phyloP scores from a whole-genome alignment of 345 rosid genomes.

The Populus pruinosa region DNA sequence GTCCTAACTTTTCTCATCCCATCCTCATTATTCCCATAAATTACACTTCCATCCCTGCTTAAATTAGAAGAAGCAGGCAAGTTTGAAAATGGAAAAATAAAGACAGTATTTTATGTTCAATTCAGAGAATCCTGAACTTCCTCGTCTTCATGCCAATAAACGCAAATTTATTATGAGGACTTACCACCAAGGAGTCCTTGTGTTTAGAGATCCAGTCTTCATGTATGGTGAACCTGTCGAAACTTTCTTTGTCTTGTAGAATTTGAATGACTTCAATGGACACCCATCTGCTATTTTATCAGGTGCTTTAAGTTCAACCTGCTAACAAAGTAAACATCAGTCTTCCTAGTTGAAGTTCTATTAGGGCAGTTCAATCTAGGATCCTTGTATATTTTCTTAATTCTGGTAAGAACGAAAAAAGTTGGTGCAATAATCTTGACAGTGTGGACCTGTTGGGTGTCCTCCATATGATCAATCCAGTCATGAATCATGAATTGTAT shows the following conservation, averaged over 20 bases:
- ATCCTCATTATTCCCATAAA: constrained; percentile 61
- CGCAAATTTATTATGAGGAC: background rate
- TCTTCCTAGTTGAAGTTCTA: background rate
- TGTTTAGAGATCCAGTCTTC: constrained; percentile 50
- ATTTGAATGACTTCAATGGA: constrained; percentile 65
- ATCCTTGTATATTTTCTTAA: background rate
- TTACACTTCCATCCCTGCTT: constrained; percentile 73
- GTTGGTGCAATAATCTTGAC: background rate
- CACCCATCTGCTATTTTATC: constrained; percentile 46
- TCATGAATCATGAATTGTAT: constrained; percentile 89
- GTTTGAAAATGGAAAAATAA: too few species aligned
- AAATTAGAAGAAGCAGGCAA: background rate
- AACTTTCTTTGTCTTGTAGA: constrained; percentile 51
- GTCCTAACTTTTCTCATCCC: constrained; percentile 67
- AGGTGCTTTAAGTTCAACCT: constrained; percentile 66
- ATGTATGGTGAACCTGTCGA: constrained; percentile 29
- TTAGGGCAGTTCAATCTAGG: too few species aligned
- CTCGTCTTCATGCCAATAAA: background rate
- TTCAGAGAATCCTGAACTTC: too few species aligned
- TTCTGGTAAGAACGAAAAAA: too few species aligned
- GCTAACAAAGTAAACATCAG: background rate
- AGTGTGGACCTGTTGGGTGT: constrained; percentile 43
- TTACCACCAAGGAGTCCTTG: constrained; percentile 85
- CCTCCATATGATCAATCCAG: constrained; percentile 84
- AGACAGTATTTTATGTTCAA: too few species aligned